A percentile compares a stretch with the other conserved stretches of the same genome.
phyloP scores from a whole-genome alignment of 352 stramenopile species.

The Pythium biforme region DNA sequence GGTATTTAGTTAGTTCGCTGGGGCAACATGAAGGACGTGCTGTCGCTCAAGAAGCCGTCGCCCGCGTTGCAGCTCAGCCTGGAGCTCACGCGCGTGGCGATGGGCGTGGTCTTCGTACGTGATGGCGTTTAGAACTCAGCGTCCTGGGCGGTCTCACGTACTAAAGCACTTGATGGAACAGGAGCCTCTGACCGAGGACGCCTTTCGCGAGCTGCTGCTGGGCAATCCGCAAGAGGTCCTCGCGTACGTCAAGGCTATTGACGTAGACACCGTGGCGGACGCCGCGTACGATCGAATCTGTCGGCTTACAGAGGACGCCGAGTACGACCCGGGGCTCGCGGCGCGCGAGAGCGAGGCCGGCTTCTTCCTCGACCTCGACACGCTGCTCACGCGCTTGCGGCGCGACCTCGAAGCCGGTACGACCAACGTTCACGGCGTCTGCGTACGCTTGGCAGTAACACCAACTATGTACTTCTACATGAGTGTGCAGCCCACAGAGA shows the following conservation, averaged over 20 bases:
- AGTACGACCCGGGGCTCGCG: conserved; percentile 50
- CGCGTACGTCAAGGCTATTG: conserved; percentile 24
- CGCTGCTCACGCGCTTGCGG: conserved; percentile 34
- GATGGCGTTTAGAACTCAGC: background rate
- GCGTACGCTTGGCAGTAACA: no score
- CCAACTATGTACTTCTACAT: background rate
- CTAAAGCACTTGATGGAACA: no score
- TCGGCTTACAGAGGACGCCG: conserved; percentile 44
- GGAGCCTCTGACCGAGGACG: conserved; percentile 35
- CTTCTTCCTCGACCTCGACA: conserved; percentile 61
- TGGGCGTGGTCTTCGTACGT: conserved; percentile 13
- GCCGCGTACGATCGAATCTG: conserved; percentile 46
- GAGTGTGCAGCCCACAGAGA: conserved; percentile 35
- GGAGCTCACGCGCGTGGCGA: conserved; percentile 30
- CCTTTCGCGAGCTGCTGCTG: conserved; percentile 44
- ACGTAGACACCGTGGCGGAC: conserved; percentile 32
- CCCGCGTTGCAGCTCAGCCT: conserved; percentile 48
- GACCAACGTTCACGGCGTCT: no score
- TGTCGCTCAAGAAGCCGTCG: conserved; percentile 51
- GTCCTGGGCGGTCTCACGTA: background rate
- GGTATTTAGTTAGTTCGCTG: background rate
- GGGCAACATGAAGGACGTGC: conserved; percentile 43
- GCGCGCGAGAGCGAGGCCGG: conserved; percentile 61
- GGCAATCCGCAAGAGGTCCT: conserved; percentile 44
- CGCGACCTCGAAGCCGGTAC: conserved; percentile 34